Conservation (phyloP, 192 early-diverging fungal genomes). For the Entomortierella lignicola region DNA sequence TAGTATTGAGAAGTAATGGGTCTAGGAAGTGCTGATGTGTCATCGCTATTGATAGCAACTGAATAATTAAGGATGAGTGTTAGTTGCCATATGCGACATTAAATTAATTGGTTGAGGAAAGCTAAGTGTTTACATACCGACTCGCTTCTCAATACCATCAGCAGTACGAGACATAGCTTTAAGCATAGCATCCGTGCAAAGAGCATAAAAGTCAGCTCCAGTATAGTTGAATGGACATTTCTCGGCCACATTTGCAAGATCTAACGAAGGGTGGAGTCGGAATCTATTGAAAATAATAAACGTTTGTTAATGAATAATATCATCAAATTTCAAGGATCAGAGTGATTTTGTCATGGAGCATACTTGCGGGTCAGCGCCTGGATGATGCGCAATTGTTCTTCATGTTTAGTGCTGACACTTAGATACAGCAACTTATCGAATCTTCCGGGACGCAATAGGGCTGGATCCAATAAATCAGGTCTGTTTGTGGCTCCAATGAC, state of each 20-base stretch:
- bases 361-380: slow-evolving; percentile 94
- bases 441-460: slow-evolving; percentile 92
- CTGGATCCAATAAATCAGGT: slow-evolving; percentile 95
- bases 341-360: slow-evolving; percentile 4
- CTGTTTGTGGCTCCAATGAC: slow-evolving; percentile 99
- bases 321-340: no score
- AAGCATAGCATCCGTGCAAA: slow-evolving; percentile 97
- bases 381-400: slow-evolving; percentile 88
- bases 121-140: slow-evolving; percentile 33
- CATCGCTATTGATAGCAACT: slow-evolving; percentile 55
- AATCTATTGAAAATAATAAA: slow-evolving; percentile 75
- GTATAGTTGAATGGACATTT: slow-evolving; percentile 93
- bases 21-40: slow-evolving; percentile 56
- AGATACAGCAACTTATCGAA: slow-evolving; percentile 98
- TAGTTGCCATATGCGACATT: no score
- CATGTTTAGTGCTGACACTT: slow-evolving; percentile 93
- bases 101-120: neutral
- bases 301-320: no score
- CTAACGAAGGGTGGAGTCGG: slow-evolving; percentile 82
- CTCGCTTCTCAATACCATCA: slow-evolving; percentile 68
- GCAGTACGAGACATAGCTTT: slow-evolving; percentile 96
- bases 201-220: slow-evolving; percentile 98
- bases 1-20: slow-evolving; percentile 92
- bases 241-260: slow-evolving; percentile 81
- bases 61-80: neutral